Evolutionary conservation across 805 yeast genomes (phyloP), one percentile per base, ranked within the genome.

Genomic region (Lipomyces japonicus): DNA sequence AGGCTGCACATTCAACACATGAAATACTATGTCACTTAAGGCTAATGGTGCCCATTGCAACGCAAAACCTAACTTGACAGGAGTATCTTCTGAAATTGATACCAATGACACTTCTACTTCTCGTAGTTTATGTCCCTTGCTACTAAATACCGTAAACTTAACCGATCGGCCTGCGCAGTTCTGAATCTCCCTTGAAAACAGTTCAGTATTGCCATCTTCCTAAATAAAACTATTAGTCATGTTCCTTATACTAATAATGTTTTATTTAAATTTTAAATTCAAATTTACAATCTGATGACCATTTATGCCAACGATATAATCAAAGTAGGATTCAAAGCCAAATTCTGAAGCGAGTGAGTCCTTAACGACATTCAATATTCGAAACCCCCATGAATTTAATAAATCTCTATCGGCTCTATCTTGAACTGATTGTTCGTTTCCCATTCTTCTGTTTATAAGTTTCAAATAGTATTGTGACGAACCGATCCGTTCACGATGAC

Each of bases 1-100:
- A 10, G 80, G 80, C 49, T 82, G 81, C 10, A 91, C 81, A 51
- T 77, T 78, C 47, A 91, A 68, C 32, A 91, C 81, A 60, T 89
- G 95, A 84, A 96, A 91, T 10, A 89, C 95, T 63, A 79, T 83
- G 1, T 91, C 84, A 0, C 95, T 80, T 0, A 88, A 77, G 26
- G 76, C 72, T 35, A 89, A 63, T 18, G 95, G 88, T 1, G 88
- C 80, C 72, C 95, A 80, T 63, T 87, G 95, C 1, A 88, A 71
- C 10, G 84, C 71, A 22, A 68, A 25, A 1, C 75, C 75, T 22
- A 89, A 60, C 19, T 44, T 24, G 3, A 34, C 23, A 2, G 28
- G 25, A 3, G 36, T 10, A 3, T 23, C 26, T 14, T 32, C 37
- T 10, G n/a, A 4, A 3, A 22, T 3, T 3, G 42, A 18, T 3